Evolutionary conservation across 306 rosid species (phyloP), one percentile per base, ranked within the genome.

Genomic region (Ormosia emarginata): DNA sequence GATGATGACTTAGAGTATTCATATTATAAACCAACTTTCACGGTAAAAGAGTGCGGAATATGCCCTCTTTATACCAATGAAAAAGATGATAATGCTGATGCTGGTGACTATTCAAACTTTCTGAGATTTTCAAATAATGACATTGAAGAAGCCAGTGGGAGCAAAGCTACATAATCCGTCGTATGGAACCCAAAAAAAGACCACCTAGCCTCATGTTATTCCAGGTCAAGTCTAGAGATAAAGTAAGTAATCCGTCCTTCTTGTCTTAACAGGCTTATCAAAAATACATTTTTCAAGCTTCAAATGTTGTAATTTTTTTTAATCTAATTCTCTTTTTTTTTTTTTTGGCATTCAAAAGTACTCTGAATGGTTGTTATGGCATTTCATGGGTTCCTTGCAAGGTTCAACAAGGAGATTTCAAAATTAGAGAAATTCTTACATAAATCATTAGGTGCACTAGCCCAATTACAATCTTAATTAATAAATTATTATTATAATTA

Each of bases 331-430:
- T 63, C 77, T 24, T 24, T 24, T 24, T 24, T 24, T 39, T 64
- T 73, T 77, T 57, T 83, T 24, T 24, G 57, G 30, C 76, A 39
- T 85, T 73, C 36, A 30, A 8, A 36, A 1, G 97, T 87, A 83
- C 92, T 64, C 87, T 92, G 57, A 92, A 92, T 83, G 98, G 24
- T 24, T 94, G 24, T 24, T 24, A 94, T 64, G 98, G 98, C 85
- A 86, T 92, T 88, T 97, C 98, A 46, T 83, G 89, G 90, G 98
- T 87, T 88, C 98, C 92, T 84, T 89, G 86, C 91, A 94, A 94
- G 88, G 98, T 97, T 50, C 93, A 95, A 29, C 98, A 90, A 83
- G 98, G 98, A 83, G 98, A 94, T 67, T 94, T 94, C 80, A 92
- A 94, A 83, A 94, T 94, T 87, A 86, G 75, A 89, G 92, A 71